Evolutionary conservation across 257 asterid genomes (phyloP).

Genomic region (Gentiana dahurica): DNA sequence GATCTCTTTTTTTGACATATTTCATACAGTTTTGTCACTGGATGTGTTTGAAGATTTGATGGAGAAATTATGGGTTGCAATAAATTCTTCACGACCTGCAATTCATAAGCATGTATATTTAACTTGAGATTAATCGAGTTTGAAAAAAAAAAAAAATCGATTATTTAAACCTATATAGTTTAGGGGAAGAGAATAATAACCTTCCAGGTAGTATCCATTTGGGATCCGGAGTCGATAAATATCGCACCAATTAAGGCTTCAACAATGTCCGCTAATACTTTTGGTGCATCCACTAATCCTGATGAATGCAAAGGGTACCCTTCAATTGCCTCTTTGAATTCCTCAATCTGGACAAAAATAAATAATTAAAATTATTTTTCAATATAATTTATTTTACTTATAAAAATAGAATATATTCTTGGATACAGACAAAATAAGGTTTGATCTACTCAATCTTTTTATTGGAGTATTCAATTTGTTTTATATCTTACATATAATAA

Average conservation of each 20-base stretch:
- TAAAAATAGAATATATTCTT: too few relatives aligned
- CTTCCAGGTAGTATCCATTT: slow-evolving; percentile 32
- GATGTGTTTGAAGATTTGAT: slow-evolving; percentile 22
- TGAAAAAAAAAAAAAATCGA: background rate
- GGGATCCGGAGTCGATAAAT: slow-evolving; percentile 22
- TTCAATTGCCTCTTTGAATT: slow-evolving; percentile 19
- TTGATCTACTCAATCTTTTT: too few relatives aligned
- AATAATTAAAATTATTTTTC: too few relatives aligned
- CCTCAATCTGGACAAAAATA: slow-evolving; percentile 21
- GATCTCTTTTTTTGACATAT: slow-evolving; percentile 26
- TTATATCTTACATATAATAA: too few relatives aligned
- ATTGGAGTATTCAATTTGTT: too few relatives aligned
- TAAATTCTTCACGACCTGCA: slow-evolving; percentile 21
- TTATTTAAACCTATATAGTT: too few relatives aligned
- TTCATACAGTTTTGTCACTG: slow-evolving; percentile 22
- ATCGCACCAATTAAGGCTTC: slow-evolving; percentile 51
- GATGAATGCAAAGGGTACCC: slow-evolving; percentile 41
- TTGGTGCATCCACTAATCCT: slow-evolving; percentile 43
- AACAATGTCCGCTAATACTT: slow-evolving; percentile 43
- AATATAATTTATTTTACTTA: too few relatives aligned
- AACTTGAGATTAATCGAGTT: too few relatives aligned
- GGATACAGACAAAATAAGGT: too few relatives aligned
- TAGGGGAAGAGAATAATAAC: slow-evolving; percentile 8
- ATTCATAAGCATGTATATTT: background rate
- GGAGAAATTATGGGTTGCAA: slow-evolving; percentile 36